Conservation (phyloP, 495 filamentous ascomycete species). For the Mytilinidion resinicola region DNA sequence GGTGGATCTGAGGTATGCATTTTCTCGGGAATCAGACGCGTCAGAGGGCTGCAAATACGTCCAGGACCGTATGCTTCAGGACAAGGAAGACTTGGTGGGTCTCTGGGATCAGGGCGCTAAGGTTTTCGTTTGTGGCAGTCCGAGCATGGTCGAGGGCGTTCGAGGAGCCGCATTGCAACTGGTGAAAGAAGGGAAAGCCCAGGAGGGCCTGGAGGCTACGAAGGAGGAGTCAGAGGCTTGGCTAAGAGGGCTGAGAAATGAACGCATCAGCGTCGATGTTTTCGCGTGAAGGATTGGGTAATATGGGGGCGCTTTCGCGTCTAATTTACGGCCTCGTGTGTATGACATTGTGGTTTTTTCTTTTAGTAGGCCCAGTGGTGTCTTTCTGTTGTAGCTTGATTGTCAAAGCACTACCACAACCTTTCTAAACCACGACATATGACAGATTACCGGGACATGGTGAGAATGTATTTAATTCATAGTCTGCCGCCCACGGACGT, state of each 20-base stretch:
- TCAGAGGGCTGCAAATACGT: conserved; percentile 49
- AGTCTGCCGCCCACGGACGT: too few relatives aligned
- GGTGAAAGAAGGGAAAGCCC: conserved; percentile 22
- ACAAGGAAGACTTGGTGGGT: conserved; percentile 44
- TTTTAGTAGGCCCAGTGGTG: too few relatives aligned
- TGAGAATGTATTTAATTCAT: too few relatives aligned
- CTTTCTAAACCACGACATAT: too few relatives aligned
- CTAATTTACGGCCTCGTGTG: too few relatives aligned
- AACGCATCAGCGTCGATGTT: conserved; percentile 18
- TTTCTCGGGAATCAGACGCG: conserved; percentile 34
- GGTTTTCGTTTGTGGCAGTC: conserved; percentile 58
- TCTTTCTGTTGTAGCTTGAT: too few relatives aligned
- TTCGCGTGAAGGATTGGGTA: conserved; percentile 4
- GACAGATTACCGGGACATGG: too few relatives aligned
- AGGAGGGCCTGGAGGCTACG: conserved; percentile 7
- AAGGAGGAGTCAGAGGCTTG: conserved; percentile 21
- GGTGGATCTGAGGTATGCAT: conserved; percentile 55
- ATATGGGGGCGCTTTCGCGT: too few relatives aligned
- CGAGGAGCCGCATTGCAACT: conserved; percentile 46
- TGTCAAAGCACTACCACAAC: too few relatives aligned
- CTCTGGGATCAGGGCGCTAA: conserved; percentile 55
- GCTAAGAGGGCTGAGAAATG: conserved; percentile 25
- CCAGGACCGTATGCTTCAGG: conserved; percentile 54
- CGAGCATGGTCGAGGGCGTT: conserved; percentile 54
- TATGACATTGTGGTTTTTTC: too few relatives aligned